A percentile compares a stretch with the other conserved stretches of the same genome.
These are phyloP conservation scores for Rutstroemia sp. DNA, from an alignment of 2,329 filamentous ascomycete genomes.

Conservation along the genomic window DNA sequence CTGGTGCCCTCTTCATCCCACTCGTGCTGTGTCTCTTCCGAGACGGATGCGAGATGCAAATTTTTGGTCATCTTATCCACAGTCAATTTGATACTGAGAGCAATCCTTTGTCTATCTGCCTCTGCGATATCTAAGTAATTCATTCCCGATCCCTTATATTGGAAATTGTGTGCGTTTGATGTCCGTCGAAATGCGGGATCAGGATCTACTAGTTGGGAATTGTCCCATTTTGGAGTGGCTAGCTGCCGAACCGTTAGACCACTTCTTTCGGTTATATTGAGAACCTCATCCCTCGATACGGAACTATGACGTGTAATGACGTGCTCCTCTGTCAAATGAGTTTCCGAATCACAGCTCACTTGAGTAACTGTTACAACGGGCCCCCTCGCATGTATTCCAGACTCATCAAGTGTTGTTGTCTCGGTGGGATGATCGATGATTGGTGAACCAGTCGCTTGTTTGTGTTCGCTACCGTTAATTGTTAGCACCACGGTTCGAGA, in stretches of 20 bases:
- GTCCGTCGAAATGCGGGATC: constrained; percentile 2
- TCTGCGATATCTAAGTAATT: neutral
- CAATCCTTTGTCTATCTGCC: constrained; percentile 4
- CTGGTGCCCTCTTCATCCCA: neutral
- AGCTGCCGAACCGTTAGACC: no score
- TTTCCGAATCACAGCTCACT: no score
- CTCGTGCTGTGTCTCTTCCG: constrained; percentile 1
- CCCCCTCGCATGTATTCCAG: no score
- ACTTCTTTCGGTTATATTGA: no score
- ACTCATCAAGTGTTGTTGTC: no score
- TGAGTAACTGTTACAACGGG: no score
- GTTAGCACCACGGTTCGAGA: neutral
- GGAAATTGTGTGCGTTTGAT: constrained; percentile 6
- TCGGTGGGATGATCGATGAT: neutral
- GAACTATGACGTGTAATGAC: no score
- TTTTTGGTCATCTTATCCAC: constrained; percentile 21
- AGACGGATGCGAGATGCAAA: constrained; percentile 4
- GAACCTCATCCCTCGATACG: no score
- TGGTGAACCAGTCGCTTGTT: neutral
- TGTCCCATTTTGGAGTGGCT: no score
- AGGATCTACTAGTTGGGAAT: no score
- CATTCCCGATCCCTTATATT: neutral
- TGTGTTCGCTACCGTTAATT: neutral
- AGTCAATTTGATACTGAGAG: constrained; percentile 15
- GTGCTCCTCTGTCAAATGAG: no score